Evolutionary conservation across 2,329 filamentous ascomycete species (phyloP), one percentile per base, ranked within the genome.

Genomic region (Xylariaceae sp.): DNA sequence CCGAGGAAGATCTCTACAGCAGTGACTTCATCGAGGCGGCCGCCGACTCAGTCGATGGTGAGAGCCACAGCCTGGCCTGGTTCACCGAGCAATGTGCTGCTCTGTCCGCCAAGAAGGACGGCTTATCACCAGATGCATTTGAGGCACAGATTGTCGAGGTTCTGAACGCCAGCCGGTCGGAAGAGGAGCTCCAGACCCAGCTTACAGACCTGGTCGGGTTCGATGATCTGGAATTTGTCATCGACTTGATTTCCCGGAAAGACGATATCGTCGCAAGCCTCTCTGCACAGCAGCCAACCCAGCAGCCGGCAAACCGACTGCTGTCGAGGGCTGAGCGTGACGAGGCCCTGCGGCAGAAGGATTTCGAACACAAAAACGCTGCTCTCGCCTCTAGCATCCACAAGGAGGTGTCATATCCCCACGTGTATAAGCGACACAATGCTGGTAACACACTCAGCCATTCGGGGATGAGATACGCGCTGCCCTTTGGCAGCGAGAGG

Each of bases 161-260:
- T 3, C 59, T 98, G 22, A 72, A 71, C 6, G 84, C 86, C 4
- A 62, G 64, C n/a, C 63, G 58, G 28, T 70, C 75, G 19, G 83
- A 94, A 37, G 85, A 94, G 37, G 87, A 94, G 58, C 65, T 96
- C n/a, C 90, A 96, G 57, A 89, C 88, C 53, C 78, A 81, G 25
- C 70, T 98, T 22, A 87, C 85, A 0, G 92, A 98, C 49, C 75
- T 95, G 27, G 70, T 98, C 39, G 92, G 93, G 0, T 96, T 90
- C 50, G 88, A 92, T 48, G 87, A 96, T 52, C 68, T 98, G 13
- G 90, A 98, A 45, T 80, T 98, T 49, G 82, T 96, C 33, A 89
- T 89, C 42, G 86, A 95, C 42, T 65, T 96, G n/a, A 81, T 96
- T 33, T 72, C 78, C 3, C 79, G 90, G 55, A 77, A 88, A 33